Evolutionary conservation across 148 eudicot genomes (phyloP), one percentile per base, ranked within the genome.

Genomic region (Amaranthus cruentus): DNA sequence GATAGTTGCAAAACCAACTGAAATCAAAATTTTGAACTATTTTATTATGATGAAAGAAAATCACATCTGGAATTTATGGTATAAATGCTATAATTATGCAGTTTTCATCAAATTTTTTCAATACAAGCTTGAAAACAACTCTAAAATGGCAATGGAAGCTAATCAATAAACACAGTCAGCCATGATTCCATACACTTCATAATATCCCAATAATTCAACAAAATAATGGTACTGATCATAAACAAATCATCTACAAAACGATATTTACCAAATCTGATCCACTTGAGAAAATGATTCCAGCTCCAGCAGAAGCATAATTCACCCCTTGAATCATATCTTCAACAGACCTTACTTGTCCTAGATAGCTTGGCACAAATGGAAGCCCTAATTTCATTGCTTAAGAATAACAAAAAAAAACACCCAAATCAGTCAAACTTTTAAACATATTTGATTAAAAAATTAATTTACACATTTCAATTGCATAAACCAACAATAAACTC

Each of bases 241-340:
- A 52, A 63, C 38, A 52, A 64, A 13, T 4, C 4, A 53, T 44
- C 44, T 46, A 62, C 9, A 46, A 60, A 69, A 13, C 52, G 50
- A 10, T 67, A 15, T n/a, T 50, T 77, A 94, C 98, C 84, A 94
- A 72, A 83, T 94, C 97, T 53, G 96, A 87, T 61, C 98, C 98
- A 57, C 89, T 94, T 65, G 98, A 80, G 79, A 89, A 89, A 68
- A 94, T 90, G 18, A 94, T 91, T 47, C 97, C 97, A 76, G 97
- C 91, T 47, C 96, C 98, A 78, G 98, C 93, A 80, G 98, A 94
- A 68, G 98, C 98, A 75, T 91, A 94, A 78, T 94, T 94, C 69
- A 91, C 93, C 42, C 98, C 98, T 43, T 82, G 96, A 59, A 81
- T 73, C 98, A 94, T 88, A 73, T 84, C 88, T 47, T 88, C 87